Conservation (phyloP, 768 basidiomycete species). For the Pleurotus giganteus region DNA sequence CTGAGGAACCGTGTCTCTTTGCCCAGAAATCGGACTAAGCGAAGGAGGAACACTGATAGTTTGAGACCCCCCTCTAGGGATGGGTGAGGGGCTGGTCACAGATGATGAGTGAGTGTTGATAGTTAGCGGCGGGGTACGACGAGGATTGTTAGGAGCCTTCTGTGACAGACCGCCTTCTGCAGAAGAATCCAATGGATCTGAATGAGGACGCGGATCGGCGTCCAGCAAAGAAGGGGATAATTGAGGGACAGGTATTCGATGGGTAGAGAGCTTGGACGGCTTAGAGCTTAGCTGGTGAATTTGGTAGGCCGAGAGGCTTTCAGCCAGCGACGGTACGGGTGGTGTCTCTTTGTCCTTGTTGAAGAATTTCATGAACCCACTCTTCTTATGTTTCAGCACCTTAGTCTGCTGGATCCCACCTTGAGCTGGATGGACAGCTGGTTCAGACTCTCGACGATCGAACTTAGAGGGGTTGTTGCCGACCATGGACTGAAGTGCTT, state of each 20-base stretch:
- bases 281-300: constrained; percentile 18
- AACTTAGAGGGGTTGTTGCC: constrained; percentile 28
- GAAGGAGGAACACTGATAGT: constrained; percentile 23
- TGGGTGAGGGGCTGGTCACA: constrained; percentile 17
- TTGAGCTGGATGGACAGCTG: constrained; percentile 13
- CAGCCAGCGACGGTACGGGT: constrained; percentile 53
- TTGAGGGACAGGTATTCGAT: constrained; percentile 42
- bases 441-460: constrained; percentile 45
- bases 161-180: no score
- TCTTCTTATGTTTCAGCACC: constrained; percentile 71
- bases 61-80: constrained; percentile 22
- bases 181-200: not conserved
- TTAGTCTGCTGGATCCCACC: constrained; percentile 33
- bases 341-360: constrained; percentile 42
- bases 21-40: constrained; percentile 11
- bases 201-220: constrained; percentile 13
- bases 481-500: constrained; percentile 41
- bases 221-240: constrained; percentile 34
- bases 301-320: constrained; percentile 31
- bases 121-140: constrained; percentile 36
- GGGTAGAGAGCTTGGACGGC: constrained; percentile 26
- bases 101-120: constrained; percentile 36
- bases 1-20: constrained; percentile 30
- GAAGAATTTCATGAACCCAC: constrained; percentile 79
- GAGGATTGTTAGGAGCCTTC: constrained; percentile 9